Percentiles rank a stretch among this genome's conserved stretches.
Conservation (phyloP, 441 rosid species). For the Geranium incanum region DNA sequence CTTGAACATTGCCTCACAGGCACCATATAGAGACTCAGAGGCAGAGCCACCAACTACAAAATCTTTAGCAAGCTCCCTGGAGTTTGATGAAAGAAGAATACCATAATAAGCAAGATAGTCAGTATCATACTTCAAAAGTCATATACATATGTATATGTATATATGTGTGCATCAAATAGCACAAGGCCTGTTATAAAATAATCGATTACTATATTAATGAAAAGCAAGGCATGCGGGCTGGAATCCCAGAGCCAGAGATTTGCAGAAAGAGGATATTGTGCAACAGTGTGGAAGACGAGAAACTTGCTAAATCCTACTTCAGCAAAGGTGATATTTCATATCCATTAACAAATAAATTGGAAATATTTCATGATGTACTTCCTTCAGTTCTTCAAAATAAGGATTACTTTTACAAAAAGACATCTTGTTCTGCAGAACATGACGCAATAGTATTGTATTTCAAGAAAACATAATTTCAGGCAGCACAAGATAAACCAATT, state of each 20-base stretch:
- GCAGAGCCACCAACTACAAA: slow-evolving; percentile 94
- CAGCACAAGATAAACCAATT: too few species aligned
- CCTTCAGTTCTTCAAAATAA: neutral
- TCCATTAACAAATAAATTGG: neutral
- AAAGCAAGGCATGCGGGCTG: neutral
- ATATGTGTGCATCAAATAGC: neutral
- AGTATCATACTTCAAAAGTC: slow-evolving; percentile 10
- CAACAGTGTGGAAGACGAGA: neutral
- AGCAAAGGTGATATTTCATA: neutral
- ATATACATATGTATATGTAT: neutral
- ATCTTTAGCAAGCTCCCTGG: slow-evolving; percentile 91
- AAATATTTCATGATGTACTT: neutral
- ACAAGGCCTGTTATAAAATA: neutral
- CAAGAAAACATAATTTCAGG: neutral
- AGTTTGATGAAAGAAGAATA: slow-evolving; percentile 13
- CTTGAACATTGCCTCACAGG: slow-evolving; percentile 86
- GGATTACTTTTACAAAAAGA: neutral
- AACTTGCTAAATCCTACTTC: neutral
- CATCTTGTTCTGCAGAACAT: neutral
- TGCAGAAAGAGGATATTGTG: neutral
- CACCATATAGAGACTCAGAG: slow-evolving; percentile 87
- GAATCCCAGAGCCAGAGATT: neutral
- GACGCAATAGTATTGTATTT: neutral
- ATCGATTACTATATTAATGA: neutral
- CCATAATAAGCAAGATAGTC: neutral